phyloP scores from a whole-genome alignment of 169 alveolate genomes.

The Eimeria zaria region DNA sequence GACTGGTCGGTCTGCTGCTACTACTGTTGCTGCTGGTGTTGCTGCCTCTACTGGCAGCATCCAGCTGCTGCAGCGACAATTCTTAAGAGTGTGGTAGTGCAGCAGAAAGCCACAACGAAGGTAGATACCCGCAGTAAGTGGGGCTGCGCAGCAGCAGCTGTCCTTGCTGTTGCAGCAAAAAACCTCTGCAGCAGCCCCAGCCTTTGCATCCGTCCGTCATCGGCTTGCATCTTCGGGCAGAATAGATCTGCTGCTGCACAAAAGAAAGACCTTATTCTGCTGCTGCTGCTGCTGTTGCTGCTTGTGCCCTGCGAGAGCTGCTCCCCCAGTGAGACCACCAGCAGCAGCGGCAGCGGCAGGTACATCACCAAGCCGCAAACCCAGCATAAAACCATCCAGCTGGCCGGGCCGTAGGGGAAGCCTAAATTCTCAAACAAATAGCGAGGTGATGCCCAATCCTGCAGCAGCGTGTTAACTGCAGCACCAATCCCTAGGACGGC shows the following conservation, averaged over 20 bases:
- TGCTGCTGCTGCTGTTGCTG: neutral
- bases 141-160: slow-evolving; percentile 1
- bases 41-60: slow-evolving; percentile 1
- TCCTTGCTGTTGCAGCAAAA: neutral
- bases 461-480: neutral
- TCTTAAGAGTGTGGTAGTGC: neutral
- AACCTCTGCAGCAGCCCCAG: neutral
- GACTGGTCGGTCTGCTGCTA: neutral
- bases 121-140: neutral
- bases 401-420: slow-evolving; percentile 12
- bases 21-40: neutral
- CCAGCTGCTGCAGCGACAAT: neutral
- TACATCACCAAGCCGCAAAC: neutral
- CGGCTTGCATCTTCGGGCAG: neutral
- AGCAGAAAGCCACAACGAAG: neutral
- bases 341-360: neutral
- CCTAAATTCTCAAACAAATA: neutral
- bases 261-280: neutral
- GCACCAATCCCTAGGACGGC: neutral
- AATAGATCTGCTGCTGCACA: neutral
- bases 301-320: neutral
- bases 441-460: neutral
- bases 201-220: neutral
- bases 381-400: neutral
- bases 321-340: neutral